Conservation (phyloP, 441 rosid species). For the Populus hybrid region DNA sequence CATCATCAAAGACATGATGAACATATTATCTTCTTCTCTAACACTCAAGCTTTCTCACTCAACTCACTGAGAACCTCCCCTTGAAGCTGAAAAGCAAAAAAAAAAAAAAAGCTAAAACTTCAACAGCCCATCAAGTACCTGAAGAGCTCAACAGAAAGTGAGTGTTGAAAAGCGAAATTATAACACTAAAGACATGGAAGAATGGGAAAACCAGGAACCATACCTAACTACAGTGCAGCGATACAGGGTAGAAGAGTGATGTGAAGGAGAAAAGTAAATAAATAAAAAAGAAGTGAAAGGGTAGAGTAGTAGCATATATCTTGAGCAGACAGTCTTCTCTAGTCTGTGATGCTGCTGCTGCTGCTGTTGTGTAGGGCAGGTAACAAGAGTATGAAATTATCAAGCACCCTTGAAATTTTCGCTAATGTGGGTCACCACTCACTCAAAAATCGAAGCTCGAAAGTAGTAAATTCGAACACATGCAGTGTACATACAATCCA, state of each 20-base stretch:
- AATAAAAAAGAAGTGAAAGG: not conserved
- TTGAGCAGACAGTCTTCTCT: not conserved
- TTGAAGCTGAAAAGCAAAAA: slow-evolving; percentile 29
- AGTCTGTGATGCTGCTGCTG: not conserved
- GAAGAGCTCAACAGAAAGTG: slow-evolving; percentile 2
- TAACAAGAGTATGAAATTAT: not conserved
- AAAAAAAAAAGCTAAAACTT: slow-evolving; percentile 21
- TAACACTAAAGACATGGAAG: not conserved
- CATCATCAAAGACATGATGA: slow-evolving; percentile 28
- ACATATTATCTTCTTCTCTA: slow-evolving; percentile 35
- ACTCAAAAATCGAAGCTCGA: not conserved
- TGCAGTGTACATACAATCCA: not conserved
- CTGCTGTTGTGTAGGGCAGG: not conserved
- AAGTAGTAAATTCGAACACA: too few species aligned
- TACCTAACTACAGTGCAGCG: not conserved
- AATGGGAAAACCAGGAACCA: not conserved
- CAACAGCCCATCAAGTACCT: slow-evolving; percentile 28
- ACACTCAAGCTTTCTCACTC: slow-evolving; percentile 35
- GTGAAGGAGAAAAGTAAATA: not conserved
- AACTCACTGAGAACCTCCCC: slow-evolving; percentile 22
- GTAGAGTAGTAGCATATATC: not conserved
- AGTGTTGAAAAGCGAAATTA: not conserved
- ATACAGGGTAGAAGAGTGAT: not conserved
- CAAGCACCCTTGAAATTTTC: not conserved
- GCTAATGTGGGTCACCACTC: not conserved